Conservation (phyloP, 495 filamentous ascomycete species). For the Podospora didyma region DNA sequence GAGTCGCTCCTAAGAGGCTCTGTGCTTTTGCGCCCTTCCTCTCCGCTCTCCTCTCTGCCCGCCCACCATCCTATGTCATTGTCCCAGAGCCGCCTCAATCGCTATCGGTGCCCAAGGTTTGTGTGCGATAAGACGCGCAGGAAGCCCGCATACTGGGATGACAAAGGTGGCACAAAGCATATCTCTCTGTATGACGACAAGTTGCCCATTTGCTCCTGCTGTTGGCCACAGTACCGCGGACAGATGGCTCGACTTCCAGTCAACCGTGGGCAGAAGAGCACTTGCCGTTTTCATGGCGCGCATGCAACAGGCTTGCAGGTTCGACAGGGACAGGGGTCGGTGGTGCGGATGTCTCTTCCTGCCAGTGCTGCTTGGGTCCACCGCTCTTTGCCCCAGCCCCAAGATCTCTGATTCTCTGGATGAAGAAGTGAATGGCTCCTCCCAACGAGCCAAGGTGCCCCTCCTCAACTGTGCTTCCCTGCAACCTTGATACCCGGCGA, state of each 20-base stretch:
- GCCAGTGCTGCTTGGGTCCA: slow-evolving; percentile 2
- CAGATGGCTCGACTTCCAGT: too few species aligned
- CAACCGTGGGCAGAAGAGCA: slow-evolving; percentile 19
- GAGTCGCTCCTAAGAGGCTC: neutral
- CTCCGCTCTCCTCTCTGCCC: neutral
- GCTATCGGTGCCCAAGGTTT: neutral
- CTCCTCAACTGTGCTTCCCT: slow-evolving; percentile 9
- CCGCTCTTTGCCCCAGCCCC: slow-evolving; percentile 13
- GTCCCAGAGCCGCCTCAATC: neutral
- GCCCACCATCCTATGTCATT: neutral
- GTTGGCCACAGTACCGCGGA: too few species aligned
- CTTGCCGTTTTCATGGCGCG: slow-evolving; percentile 14
- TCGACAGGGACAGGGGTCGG: slow-evolving; percentile 11
- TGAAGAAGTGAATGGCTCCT: slow-evolving; percentile 6
- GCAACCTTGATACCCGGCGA: neutral
- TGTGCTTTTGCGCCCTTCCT: neutral
- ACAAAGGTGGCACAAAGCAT: neutral
- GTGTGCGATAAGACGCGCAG: neutral
- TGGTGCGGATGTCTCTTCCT: slow-evolving; percentile 13
- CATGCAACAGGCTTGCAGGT: neutral
- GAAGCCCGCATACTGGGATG: neutral
- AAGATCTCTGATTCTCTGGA: slow-evolving; percentile 5
- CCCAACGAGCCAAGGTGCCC: neutral
- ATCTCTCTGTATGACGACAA: too few species aligned
- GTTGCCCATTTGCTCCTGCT: too few species aligned